A percentile compares a stretch with the other conserved stretches of the same genome.
phyloP scores from a whole-genome alignment of 441 rosid genomes.

The Gossypium davidsonii region DNA sequence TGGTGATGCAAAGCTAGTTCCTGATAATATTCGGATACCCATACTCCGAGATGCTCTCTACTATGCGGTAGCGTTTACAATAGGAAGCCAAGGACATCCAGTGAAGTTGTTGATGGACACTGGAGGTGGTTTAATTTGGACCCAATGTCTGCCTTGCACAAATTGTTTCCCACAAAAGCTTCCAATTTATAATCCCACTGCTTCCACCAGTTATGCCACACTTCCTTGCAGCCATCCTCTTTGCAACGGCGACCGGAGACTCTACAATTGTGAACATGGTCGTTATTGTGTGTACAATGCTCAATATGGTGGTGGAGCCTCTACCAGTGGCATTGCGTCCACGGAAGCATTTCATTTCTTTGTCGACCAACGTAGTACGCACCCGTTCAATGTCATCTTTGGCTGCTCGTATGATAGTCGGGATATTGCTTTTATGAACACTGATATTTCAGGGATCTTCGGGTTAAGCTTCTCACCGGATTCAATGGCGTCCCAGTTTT shows the following conservation, averaged over 20 bases:
- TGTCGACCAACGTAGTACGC: not conserved
- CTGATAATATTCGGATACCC: not conserved
- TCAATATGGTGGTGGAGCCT: constrained; percentile 8
- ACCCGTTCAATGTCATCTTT: not conserved
- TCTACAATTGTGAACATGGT: not conserved
- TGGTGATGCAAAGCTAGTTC: not conserved
- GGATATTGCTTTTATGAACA: not conserved
- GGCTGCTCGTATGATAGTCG: constrained; percentile 9
- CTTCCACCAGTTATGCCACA: not conserved
- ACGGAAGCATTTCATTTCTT: constrained; percentile 13
- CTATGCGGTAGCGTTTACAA: not conserved
- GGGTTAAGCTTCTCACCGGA: constrained; percentile 12
- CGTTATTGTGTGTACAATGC: constrained; percentile 6
- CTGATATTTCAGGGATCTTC: constrained; percentile 16
- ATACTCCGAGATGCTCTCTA: not conserved
- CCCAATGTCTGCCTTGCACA: constrained; percentile 23
- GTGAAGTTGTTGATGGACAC: constrained; percentile 19
- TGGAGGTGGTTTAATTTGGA: constrained; percentile 17
- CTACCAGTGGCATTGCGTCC: constrained; percentile 15
- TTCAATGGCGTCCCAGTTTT: constrained; percentile 13
- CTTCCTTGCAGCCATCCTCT: constrained; percentile 16
- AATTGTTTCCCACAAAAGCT: constrained; percentile 10
- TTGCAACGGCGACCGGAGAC: not conserved
- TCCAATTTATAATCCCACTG: constrained; percentile 7
- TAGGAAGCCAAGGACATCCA: constrained; percentile 1